Conservation (phyloP, 306 rosid genomes). For the Hylodesmum podocarpum region DNA sequence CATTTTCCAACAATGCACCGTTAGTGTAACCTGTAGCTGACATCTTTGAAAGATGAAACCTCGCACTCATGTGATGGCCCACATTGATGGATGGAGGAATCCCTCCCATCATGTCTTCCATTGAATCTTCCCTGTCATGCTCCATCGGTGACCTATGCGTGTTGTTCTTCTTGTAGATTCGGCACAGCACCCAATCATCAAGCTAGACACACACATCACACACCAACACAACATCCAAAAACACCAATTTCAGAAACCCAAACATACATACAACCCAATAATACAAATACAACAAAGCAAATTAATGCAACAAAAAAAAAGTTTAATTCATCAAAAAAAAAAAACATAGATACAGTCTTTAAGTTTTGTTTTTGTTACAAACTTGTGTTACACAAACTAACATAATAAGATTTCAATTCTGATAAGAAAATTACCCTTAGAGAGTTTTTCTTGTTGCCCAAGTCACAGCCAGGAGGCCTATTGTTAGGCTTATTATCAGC, state of each 20-base stretch:
- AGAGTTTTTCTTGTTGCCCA: conserved; percentile 88
- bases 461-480: conserved; percentile 73
- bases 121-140: conserved; percentile 61
- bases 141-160: conserved; percentile 53
- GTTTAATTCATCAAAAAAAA: neutral
- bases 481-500: conserved; percentile 65
- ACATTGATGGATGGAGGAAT: conserved; percentile 44
- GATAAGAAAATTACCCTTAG: conserved; percentile 59
- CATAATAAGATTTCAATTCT: neutral
- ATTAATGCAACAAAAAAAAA: neutral
- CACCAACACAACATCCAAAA: neutral
- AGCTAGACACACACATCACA: conserved; percentile 43
- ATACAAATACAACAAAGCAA: neutral
- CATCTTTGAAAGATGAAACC: conserved; percentile 55
- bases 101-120: conserved; percentile 58
- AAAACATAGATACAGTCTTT: neutral
- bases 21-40: conserved; percentile 39
- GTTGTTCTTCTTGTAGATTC: conserved; percentile 88
- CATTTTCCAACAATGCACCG: conserved; percentile 44
- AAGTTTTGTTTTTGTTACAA: neutral
- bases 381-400: neutral
- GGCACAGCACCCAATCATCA: conserved; percentile 95
- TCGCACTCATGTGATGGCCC: conserved; percentile 41
- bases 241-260: neutral
- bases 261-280: neutral